Conservation (phyloP, 768 basidiomycete genomes). For the Pleurotus ostreatus region DNA sequence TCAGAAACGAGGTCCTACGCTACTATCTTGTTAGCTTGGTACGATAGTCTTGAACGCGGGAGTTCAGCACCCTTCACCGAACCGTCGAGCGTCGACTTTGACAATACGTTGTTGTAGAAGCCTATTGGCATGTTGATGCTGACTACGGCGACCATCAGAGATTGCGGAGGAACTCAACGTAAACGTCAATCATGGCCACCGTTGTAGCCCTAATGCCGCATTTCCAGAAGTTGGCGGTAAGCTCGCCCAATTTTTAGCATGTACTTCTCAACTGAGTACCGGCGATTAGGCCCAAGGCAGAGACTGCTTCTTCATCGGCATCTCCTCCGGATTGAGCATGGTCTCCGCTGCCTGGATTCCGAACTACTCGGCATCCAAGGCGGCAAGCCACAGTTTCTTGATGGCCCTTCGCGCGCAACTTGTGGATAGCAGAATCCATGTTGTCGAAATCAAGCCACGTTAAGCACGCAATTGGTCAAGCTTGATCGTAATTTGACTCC, state of each 20-base stretch:
- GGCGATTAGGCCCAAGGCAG: constrained; percentile 35
- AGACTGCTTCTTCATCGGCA: constrained; percentile 43
- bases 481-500: too few species aligned
- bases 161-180: constrained; percentile 43
- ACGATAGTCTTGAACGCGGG: constrained; percentile 51
- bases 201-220: constrained; percentile 51
- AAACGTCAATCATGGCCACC: constrained; percentile 45
- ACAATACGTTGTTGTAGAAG: constrained; percentile 24
- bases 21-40: constrained; percentile 37
- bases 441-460: constrained; percentile 58
- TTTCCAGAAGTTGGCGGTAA: constrained; percentile 49
- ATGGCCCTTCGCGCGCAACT: constrained; percentile 45
- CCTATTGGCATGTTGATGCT: not conserved
- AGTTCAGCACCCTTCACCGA: constrained; percentile 47
- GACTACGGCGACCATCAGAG: constrained; percentile 22
- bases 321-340: constrained; percentile 50
- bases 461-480: too few species aligned
- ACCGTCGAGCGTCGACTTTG: constrained; percentile 28
- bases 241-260: not conserved
- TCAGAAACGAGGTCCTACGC: not conserved
- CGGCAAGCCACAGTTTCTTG: constrained; percentile 51
- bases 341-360: constrained; percentile 35
- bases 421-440: constrained; percentile 43
- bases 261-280: not conserved
- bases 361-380: constrained; percentile 53